phyloP scores from a whole-genome alignment of 192 early-diverging fungal species.

The Lobosporangium transversale region DNA sequence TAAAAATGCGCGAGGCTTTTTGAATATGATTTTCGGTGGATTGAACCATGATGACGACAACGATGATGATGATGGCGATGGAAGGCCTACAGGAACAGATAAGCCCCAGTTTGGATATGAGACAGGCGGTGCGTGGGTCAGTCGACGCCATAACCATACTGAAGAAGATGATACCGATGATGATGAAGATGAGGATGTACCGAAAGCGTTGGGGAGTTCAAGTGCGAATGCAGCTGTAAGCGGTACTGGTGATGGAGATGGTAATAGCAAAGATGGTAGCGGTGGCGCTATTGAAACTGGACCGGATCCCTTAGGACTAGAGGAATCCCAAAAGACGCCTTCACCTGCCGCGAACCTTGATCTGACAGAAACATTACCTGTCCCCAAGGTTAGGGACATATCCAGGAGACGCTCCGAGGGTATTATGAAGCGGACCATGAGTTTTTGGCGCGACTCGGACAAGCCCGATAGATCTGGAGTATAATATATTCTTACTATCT shows the following conservation, averaged over 20 bases:
- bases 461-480: not conserved
- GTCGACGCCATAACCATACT: constrained; percentile 23
- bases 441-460: constrained; percentile 11
- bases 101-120: constrained; percentile 38
- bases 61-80: not conserved
- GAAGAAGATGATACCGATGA: constrained; percentile 34
- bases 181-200: constrained; percentile 42
- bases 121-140: constrained; percentile 28
- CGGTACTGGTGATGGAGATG: constrained; percentile 22
- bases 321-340: constrained; percentile 14
- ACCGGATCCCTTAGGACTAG: constrained; percentile 12
- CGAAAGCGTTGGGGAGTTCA: too few relatives aligned
- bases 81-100: not conserved
- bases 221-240: too few relatives aligned
- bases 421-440: constrained; percentile 12
- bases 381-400: not conserved
- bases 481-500: too few relatives aligned
- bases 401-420: not conserved
- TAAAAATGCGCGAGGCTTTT: constrained; percentile 22
- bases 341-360: constrained; percentile 39
- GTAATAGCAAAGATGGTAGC: not conserved
- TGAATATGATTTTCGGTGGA: constrained; percentile 45
- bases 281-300: not conserved
- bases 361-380: constrained; percentile 8
- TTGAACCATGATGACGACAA: constrained; percentile 15